A percentile compares a stretch with the other conserved stretches of the same genome.
These are phyloP conservation scores for Mycena pura DNA, from an alignment of 768 basidiomycete genomes.

Conservation along the genomic window DNA sequence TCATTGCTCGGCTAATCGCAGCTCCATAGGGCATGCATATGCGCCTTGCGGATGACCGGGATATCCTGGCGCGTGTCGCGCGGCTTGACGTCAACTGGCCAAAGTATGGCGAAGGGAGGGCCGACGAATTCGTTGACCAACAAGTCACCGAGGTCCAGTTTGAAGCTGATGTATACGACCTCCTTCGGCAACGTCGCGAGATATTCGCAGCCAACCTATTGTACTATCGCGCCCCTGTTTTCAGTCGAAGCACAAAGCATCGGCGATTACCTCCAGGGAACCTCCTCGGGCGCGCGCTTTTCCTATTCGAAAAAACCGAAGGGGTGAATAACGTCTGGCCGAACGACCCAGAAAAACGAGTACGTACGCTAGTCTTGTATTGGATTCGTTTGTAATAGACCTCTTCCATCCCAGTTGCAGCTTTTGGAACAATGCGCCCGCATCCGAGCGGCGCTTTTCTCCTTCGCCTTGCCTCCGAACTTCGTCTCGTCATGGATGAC, in stretches of 20 bases:
- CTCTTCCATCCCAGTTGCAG: not conserved
- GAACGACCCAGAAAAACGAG: not conserved
- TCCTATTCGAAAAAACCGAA: slow-evolving; percentile 11
- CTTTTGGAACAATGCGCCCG: slow-evolving; percentile 13
- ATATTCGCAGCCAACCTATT: slow-evolving; percentile 5
- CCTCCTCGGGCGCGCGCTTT: slow-evolving; percentile 12
- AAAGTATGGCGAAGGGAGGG: not conserved
- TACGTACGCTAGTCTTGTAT: not conserved
- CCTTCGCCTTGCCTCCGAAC: not conserved
- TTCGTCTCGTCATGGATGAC: slow-evolving; percentile 9
- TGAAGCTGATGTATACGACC: slow-evolving; percentile 8
- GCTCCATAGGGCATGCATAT: slow-evolving; percentile 15
- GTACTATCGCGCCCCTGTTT: slow-evolving; percentile 1
- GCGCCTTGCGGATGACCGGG: not conserved
- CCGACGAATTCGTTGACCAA: not conserved
- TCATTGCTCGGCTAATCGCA: too few species aligned
- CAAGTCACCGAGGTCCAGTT: slow-evolving; percentile 11
- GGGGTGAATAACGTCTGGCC: slow-evolving; percentile 20
- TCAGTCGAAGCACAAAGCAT: not conserved
- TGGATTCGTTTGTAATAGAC: not conserved
- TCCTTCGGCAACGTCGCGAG: not conserved
- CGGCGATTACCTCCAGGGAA: not conserved
- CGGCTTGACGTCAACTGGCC: slow-evolving; percentile 17
- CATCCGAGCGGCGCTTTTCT: slow-evolving; percentile 16
- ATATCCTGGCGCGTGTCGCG: slow-evolving; percentile 7